Base-by-base conservation (phyloP, 257 asterid species). In the Phtheirospermum japonicum region DNA sequence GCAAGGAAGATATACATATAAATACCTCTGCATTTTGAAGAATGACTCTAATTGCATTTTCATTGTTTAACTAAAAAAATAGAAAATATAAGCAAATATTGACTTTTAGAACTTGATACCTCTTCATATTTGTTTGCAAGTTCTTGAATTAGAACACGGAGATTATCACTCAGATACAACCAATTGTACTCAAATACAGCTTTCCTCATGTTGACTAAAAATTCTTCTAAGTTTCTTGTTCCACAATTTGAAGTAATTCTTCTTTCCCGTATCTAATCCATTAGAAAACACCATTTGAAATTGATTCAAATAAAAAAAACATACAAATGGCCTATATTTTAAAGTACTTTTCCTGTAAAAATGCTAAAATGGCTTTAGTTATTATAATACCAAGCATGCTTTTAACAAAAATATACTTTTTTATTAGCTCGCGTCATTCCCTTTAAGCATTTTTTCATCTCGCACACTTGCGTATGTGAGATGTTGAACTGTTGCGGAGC, bases 401-500 rank as follows among this genome's bases (percentile, higher is more conserved):
- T 50, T 2, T 7, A 18, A 50, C n/a, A 7, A 0, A 14, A 14
- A 16, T 17, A 17, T 50, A 20, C 33, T 0, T 7, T 9, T 9
- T 48, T 33, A n/a, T n/a, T n/a, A n/a, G n/a, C n/a, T n/a, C n/a
- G n/a, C n/a, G n/a, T n/a, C n/a, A n/a, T n/a, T n/a, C n/a, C 32
- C 13, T 8, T 51, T 6, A 19, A 7, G 33, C 13, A 51, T 51
- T 51, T 19, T 19, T 51, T 20, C 33, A 51, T 51, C 14, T 51
- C 33, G 5, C 31, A 0, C n/a, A 51, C 57, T 20, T 19, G 32
- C 33, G 16, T 20, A 14, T 6, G 16, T 43, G 11, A 2, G 32
- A 51, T 51, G 57, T 51, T 51, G 57, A 51, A 51, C 57, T 51
- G 57, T 51, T 18, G 33, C 13, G 32, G 57, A 51, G 57, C 57